Conservation (phyloP, 345 rosid species). For the Mallotus nudiflorus region DNA sequence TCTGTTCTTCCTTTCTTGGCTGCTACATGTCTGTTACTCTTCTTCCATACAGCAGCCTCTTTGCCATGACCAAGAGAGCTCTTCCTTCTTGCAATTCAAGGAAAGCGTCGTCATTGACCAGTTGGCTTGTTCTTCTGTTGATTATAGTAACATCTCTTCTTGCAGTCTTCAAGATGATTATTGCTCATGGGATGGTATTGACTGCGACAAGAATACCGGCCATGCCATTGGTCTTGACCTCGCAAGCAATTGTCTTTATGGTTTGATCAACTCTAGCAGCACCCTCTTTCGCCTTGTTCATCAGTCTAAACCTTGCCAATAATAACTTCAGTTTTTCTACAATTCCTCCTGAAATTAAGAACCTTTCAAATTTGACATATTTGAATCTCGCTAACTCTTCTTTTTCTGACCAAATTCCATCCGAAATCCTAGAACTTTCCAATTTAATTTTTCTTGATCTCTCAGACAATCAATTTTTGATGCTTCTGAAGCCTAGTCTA, state of each 20-base stretch:
- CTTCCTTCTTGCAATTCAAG: conserved; percentile 15
- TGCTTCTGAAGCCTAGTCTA: background rate
- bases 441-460: conserved; percentile 1
- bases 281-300: conserved; percentile 23
- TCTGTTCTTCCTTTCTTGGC: background rate
- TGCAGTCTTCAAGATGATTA: too few species aligned
- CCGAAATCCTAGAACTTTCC: conserved; percentile 3
- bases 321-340: conserved; percentile 20
- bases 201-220: background rate
- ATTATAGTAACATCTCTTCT: too few species aligned
- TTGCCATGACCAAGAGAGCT: background rate
- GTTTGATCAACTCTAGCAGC: conserved; percentile 21
- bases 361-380: conserved; percentile 3
- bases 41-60: background rate
- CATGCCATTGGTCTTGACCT: conserved; percentile 15
- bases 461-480: background rate
- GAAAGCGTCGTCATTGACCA: too few species aligned
- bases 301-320: conserved; percentile 17
- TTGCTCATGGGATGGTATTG: conserved; percentile 26
- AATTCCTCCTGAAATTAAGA: conserved; percentile 8
- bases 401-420: conserved; percentile 19
- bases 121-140: too few species aligned
- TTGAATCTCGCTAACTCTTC: conserved; percentile 8
- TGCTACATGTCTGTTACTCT: background rate
- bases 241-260: too few species aligned